Conservation (phyloP, 108 stramenopile genomes). For the Hondaea fermentalgiana region DNA sequence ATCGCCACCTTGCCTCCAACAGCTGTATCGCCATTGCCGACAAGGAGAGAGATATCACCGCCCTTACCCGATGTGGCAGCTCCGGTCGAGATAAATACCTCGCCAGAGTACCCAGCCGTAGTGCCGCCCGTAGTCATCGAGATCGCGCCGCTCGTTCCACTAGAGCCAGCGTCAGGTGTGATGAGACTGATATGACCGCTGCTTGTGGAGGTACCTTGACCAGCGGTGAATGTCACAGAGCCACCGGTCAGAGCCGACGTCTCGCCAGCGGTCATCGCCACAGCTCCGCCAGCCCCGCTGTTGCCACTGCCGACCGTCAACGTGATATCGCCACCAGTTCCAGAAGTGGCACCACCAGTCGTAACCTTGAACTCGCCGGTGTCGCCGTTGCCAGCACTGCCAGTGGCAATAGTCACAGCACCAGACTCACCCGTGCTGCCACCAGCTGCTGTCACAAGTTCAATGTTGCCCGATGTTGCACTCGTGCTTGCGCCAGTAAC, state of each 20-base stretch:
- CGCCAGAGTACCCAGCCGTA: not conserved
- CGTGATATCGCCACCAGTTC: not conserved
- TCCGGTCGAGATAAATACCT: not conserved
- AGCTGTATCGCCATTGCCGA: not conserved
- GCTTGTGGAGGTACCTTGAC: constrained; percentile 1
- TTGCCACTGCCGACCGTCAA: not conserved
- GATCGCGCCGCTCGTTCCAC: not conserved
- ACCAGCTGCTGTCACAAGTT: not conserved
- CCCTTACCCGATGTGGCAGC: not conserved
- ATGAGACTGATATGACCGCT: constrained; percentile 6
- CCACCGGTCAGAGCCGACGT: constrained; percentile 22
- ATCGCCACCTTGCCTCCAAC: not conserved
- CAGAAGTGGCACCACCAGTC: not conserved
- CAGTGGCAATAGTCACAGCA: not conserved
- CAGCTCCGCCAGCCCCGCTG: constrained; percentile 17
- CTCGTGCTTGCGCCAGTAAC: not conserved
- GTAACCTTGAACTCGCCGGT: not conserved
- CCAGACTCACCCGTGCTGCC: not conserved
- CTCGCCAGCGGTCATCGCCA: constrained; percentile 27
- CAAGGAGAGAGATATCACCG: not conserved
- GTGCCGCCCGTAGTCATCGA: not conserved
- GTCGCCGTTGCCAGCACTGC: not conserved
- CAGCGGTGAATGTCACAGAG: constrained; percentile 11
- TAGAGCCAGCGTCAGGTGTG: no score
- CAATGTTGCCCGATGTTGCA: not conserved